Evolutionary conservation across 164 flowering plant genomes (phyloP).

Genomic region (Macadamia integrifolia): DNA sequence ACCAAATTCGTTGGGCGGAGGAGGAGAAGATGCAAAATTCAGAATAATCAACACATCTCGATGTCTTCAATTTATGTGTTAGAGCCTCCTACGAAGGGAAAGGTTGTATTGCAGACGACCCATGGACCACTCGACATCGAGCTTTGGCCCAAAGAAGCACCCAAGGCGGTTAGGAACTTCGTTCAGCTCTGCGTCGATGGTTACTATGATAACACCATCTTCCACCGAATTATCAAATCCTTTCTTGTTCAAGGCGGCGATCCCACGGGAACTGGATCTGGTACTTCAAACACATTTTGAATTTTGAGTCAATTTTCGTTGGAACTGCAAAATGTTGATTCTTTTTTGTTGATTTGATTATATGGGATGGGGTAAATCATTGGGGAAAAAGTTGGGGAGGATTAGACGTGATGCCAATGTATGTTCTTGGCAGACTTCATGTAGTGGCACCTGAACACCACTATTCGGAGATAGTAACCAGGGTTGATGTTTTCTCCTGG

Average conservation of each 20-base stretch:
- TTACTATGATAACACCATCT: conserved; percentile 78
- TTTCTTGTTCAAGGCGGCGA: conserved; percentile 93
- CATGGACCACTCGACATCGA: conserved; percentile 87
- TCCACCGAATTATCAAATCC: conserved; percentile 83
- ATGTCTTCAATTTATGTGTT: conserved; percentile 84
- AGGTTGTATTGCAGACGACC: conserved; percentile 71
- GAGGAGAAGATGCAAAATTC: neutral
- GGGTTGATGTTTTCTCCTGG: neutral
- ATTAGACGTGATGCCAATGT: too few species aligned
- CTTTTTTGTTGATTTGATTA: neutral
- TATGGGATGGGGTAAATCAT: neutral
- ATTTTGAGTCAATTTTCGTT: neutral
- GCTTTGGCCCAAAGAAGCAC: conserved; percentile 98
- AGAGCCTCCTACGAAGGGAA: conserved; percentile 96
- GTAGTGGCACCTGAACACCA: too few species aligned
- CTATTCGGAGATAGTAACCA: neutral
- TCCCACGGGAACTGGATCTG: conserved; percentile 85
- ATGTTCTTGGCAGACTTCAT: neutral
- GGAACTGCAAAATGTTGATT: neutral
- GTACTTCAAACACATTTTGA: conserved; percentile 19
- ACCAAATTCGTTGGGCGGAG: neutral
- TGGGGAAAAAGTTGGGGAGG: neutral
- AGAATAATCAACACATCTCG: neutral
- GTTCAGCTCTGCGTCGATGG: conserved; percentile 94
- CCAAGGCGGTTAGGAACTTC: conserved; percentile 87